Conservation (phyloP, 805 yeast species). For the Hanseniaspora jakobsenii region DNA sequence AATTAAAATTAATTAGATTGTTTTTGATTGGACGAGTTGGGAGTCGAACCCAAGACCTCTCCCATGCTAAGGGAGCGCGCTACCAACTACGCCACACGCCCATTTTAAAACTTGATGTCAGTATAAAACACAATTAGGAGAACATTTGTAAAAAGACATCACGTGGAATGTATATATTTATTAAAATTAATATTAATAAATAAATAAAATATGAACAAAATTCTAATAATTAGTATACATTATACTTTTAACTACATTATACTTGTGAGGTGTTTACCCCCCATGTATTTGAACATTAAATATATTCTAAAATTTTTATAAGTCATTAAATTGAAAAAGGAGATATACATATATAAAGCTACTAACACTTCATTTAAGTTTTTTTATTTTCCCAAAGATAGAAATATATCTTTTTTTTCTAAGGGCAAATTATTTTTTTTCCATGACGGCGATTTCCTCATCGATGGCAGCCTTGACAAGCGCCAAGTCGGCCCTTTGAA, state of each 20-base stretch:
- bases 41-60: slow-evolving; percentile 71
- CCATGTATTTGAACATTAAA: too few relatives aligned
- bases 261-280: too few relatives aligned
- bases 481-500: slow-evolving; percentile 62
- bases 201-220: too few relatives aligned
- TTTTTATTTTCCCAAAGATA: too few relatives aligned
- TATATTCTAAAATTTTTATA: too few relatives aligned
- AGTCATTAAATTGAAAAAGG: too few relatives aligned
- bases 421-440: slow-evolving; percentile 21
- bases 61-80: slow-evolving; percentile 74
- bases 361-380: too few relatives aligned
- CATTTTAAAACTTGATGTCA: slow-evolving; percentile 20
- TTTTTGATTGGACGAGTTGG: slow-evolving; percentile 57
- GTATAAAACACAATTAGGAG: not conserved
- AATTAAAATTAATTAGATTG: not conserved
- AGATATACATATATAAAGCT: too few relatives aligned
- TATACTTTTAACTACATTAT: too few relatives aligned
- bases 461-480: slow-evolving; percentile 64
- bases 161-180: not conserved
- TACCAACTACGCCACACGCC: slow-evolving; percentile 79
- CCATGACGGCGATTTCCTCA: slow-evolving; percentile 50
- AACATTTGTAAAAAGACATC: not conserved
- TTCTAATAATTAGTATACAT: too few relatives aligned
- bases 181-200: too few relatives aligned
- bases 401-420: not conserved